Base-by-base conservation (phyloP, 441 rosid genomes). In the Eutrema salsugineum region DNA sequence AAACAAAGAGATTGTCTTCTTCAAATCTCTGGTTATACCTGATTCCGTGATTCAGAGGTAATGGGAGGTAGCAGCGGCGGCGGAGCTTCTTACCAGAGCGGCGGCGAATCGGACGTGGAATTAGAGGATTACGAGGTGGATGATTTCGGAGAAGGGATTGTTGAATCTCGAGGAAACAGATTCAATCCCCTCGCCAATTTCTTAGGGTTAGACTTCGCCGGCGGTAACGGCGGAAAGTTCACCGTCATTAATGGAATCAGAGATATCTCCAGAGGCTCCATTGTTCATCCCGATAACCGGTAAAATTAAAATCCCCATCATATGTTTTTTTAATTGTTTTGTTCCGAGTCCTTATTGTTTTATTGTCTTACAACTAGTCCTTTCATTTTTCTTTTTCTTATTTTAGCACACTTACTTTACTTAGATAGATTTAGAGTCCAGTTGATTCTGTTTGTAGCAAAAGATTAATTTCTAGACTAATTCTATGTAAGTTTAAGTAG, bases 281-380 rank as follows among this genome's bases (percentile, higher is more conserved):
- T 80, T 70, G 84, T 91, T 75, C 89, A 84, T 78, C 99, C 99
- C 2, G 97, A 94, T 16, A 89, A 87, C 86, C 90, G 92, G 99
- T 94, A 5, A 36, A 6, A 3, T 3, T 0, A 15, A 32, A 22
- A 6, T 12, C 11, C 38, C 38, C 53, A 5, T 40, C 39, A 32
- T 19, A 2, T n/a, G 11, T 62, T 59, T 15, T 62, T 59, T 15
- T 8, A 0, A 32, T 1, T 1, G 0, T 14, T 49, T 11, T 11
- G 16, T 15, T 54, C 2, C 1, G 0, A 61, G 55, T 46, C 55
- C 46, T 48, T 11, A 1, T 8, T 2, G 0, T 38, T 59, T 49
- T 16, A 24, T 57, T 6, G 0, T 68, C 68, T 24, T 4, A 35
- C 0, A 53, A 11, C 0, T 40, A 33, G 9, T 1, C 50, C 60